Evolutionary conservation across 805 yeast genomes (phyloP), one percentile per base, ranked within the genome.

Genomic region (Scheffersomyces amazonensis): DNA sequence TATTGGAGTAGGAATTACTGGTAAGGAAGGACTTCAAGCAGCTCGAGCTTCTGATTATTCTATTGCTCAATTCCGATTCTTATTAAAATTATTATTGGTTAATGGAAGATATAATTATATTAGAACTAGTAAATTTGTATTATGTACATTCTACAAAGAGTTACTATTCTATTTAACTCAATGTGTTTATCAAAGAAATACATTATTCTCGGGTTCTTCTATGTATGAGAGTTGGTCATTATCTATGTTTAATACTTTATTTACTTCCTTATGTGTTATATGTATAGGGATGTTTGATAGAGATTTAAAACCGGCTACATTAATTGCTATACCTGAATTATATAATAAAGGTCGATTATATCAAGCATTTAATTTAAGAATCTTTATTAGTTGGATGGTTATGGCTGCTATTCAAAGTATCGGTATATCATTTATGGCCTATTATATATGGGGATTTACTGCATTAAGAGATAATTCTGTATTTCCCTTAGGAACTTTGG

Each of bases 31-130:
- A 1, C 66, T 93, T 31, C 99, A 93, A 54, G 99, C 99, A 0
- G 96, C 99, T 0, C 72, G 99, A 50, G 76, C 96, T 0, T 82
- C 97, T 0, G 99, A 93, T 62, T 93, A 87, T 54, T 83, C 98
- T 1, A 85, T 93, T 56, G 99, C 95, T 0, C 99, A 93, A 58
- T 93, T 93, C 64, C 70, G 96, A 42, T 93, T 77, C 56, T 64
- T 93, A 41, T 66, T 85, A 41, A 93, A 93, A 60, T 66, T 93
- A 35, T 67, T 93, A 31, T 70, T 93, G 32, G 99, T 95, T 6
- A 96, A 93, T 64, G 99, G 99, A 1, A 75, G 98, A 18, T 93
- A 95, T 73, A 95, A 93, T 59, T 93, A 93, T 56, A 78, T 88
- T 46, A 71, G 99, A 40, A 88, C 97, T 0, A 80, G 91, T 31